phyloP scores from a whole-genome alignment of 2,329 filamentous ascomycete species.

The Phaeomoniella chlamydospora region DNA sequence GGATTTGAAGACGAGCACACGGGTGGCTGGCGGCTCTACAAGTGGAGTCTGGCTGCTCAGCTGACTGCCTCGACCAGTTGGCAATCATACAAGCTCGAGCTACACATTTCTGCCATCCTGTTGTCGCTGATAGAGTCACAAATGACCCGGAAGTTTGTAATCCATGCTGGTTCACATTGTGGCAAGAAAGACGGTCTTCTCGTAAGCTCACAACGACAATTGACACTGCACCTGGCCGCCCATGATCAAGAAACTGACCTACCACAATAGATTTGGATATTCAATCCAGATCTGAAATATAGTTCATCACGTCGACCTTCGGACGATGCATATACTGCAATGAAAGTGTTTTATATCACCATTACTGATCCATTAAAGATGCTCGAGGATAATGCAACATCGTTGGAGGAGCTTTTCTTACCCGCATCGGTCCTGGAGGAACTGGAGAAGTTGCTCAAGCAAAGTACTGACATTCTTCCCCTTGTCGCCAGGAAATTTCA shows the following conservation, averaged over 20 bases:
- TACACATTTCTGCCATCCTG: conserved; percentile 37
- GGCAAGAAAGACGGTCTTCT: conserved; percentile 16
- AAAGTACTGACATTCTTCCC: conserved; percentile 32
- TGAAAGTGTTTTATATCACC: conserved; percentile 41
- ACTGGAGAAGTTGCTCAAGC: conserved; percentile 18
- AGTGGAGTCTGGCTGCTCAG: conserved; percentile 26
- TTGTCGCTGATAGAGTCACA: conserved; percentile 40
- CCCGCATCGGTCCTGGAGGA: conserved; percentile 10
- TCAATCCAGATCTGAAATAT: conserved; percentile 44
- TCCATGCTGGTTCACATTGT: conserved; percentile 20
- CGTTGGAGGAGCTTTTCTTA: conserved; percentile 33
- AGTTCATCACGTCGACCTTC: conserved; percentile 31
- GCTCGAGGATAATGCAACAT: conserved; percentile 22
- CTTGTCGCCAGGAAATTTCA: conserved; percentile 33
- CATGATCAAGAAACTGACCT: neutral
- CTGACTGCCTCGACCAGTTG: conserved; percentile 13
- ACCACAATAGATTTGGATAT: conserved; percentile 44
- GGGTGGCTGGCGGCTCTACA: conserved; percentile 34
- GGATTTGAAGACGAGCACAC: conserved; percentile 25
- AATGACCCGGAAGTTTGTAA: conserved; percentile 39
- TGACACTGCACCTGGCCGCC: neutral
- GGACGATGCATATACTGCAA: conserved; percentile 17
- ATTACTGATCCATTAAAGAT: conserved; percentile 16
- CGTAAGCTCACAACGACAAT: conserved; percentile 19
- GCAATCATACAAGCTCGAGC: conserved; percentile 19